Evolutionary conservation across 441 rosid genomes (phyloP).

Genomic region (Erodium chrysanthum): DNA sequence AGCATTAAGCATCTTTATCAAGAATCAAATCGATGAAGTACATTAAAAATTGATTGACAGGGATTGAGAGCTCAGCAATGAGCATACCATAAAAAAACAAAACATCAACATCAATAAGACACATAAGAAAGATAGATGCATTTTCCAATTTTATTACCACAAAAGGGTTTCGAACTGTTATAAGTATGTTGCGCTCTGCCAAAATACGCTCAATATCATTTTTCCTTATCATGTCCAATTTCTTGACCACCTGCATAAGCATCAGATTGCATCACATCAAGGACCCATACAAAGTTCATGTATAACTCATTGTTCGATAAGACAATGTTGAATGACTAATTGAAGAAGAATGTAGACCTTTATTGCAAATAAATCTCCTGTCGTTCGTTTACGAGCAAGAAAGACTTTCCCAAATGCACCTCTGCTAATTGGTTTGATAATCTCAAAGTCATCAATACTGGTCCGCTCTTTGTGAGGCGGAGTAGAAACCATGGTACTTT

Average conservation of each 20-base stretch:
- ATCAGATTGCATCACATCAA: slow-evolving; percentile 21
- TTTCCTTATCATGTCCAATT: slow-evolving; percentile 73
- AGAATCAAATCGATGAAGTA: not conserved
- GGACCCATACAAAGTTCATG: slow-evolving; percentile 9
- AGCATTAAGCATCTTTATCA: slow-evolving; percentile 8
- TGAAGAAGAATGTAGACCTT: slow-evolving; percentile 37
- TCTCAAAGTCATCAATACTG: slow-evolving; percentile 81
- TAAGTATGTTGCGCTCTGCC: slow-evolving; percentile 73
- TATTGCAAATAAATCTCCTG: slow-evolving; percentile 82
- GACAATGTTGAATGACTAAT: not conserved
- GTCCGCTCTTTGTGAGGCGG: slow-evolving; percentile 56
- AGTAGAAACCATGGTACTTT: slow-evolving; percentile 36
- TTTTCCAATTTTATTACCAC: slow-evolving; percentile 40
- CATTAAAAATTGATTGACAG: not conserved
- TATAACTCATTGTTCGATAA: not conserved
- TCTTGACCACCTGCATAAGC: slow-evolving; percentile 58
- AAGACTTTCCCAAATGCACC: slow-evolving; percentile 85
- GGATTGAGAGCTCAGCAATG: slow-evolving; percentile 13
- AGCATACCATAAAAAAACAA: not conserved
- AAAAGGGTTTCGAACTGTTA: slow-evolving; percentile 80
- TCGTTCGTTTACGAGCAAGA: slow-evolving; percentile 75
- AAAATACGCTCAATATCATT: slow-evolving; percentile 70
- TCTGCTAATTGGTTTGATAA: slow-evolving; percentile 77
- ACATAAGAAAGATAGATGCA: not conserved
- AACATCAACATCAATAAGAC: slow-evolving; percentile 4